These are phyloP conservation scores for Aspergillus biplanus DNA, from an alignment of 495 filamentous ascomycete genomes.

Conservation along the genomic window DNA sequence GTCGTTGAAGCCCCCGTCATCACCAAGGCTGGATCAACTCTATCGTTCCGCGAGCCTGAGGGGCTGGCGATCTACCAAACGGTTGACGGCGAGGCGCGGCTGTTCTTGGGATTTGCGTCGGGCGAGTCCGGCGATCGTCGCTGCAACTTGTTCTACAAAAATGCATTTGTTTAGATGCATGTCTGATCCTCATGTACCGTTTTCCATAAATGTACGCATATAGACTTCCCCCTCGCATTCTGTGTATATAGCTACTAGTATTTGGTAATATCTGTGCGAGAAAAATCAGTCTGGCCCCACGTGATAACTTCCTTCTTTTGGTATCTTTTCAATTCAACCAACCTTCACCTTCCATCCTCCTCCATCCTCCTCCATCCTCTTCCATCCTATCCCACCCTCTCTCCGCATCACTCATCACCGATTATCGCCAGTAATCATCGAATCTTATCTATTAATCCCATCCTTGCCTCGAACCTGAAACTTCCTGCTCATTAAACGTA, in stretches of 20 bases:
- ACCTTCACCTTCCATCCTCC: no score
- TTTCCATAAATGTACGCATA: background rate
- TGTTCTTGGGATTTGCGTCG: slow-evolving; percentile 31
- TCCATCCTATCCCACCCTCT: no score
- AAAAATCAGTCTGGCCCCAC: no score
- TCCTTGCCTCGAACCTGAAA: no score
- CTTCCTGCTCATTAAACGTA: background rate
- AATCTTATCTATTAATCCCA: no score
- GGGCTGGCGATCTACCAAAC: slow-evolving; percentile 30
- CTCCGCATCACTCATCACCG: no score
- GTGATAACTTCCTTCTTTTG: no score
- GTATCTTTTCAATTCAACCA: background rate
- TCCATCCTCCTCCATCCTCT: no score
- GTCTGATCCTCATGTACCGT: background rate
- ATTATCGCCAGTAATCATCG: no score
- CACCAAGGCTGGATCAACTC: slow-evolving; percentile 22
- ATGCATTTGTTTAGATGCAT: slow-evolving; percentile 7
- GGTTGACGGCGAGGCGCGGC: slow-evolving; percentile 20
- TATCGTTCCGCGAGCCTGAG: slow-evolving; percentile 28
- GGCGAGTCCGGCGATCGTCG: slow-evolving; percentile 23
- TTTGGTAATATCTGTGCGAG: no score
- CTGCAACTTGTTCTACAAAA: slow-evolving; percentile 31
- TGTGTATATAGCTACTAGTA: background rate
- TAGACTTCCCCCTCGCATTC: background rate
- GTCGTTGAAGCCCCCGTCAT: slow-evolving; percentile 22